Percentiles rank a stretch among this genome's conserved stretches.
These are phyloP conservation scores for Apiosordaria backusii DNA, from an alignment of 495 filamentous ascomycete species.

Conservation along the genomic window DNA sequence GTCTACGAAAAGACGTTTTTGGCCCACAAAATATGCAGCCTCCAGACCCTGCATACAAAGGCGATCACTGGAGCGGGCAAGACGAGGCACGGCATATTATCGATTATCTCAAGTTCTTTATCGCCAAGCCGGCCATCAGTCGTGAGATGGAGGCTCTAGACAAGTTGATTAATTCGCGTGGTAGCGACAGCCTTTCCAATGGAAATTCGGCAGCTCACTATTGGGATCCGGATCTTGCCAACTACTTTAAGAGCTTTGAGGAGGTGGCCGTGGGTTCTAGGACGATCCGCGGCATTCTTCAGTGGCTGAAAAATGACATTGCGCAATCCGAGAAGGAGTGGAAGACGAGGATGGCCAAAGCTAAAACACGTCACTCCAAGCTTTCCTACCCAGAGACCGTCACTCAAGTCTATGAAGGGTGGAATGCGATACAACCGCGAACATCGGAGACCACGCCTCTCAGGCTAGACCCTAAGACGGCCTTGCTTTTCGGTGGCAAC, in stretches of 20 bases:
- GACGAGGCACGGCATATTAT: constrained; percentile 57
- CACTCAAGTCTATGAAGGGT: constrained; percentile 41
- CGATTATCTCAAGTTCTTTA: constrained; percentile 67
- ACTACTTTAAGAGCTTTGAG: constrained; percentile 38
- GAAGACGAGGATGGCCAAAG: constrained; percentile 18
- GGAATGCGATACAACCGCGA: constrained; percentile 40
- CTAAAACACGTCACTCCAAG: constrained; percentile 20
- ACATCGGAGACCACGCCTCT: constrained; percentile 8
- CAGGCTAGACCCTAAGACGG: constrained; percentile 31
- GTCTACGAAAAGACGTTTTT: constrained; percentile 46
- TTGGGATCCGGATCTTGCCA: constrained; percentile 51
- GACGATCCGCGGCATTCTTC: constrained; percentile 29
- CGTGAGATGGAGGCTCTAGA: constrained; percentile 47
- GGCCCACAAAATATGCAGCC: constrained; percentile 24
- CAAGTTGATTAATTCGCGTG: constrained; percentile 33
- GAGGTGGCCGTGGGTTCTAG: constrained; percentile 26
- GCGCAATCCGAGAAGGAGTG: constrained; percentile 31
- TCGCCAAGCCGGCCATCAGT: constrained; percentile 52
- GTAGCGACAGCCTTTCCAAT: constrained; percentile 8
- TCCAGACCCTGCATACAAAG: constrained; percentile 42
- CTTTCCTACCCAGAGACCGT: constrained; percentile 38
- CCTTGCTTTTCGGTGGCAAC: constrained; percentile 25
- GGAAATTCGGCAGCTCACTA: constrained; percentile 9
- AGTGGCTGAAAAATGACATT: constrained; percentile 36
- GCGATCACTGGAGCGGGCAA: constrained; percentile 32